Conservation (phyloP, 148 eudicot species). For the Euryodendron excelsum region DNA sequence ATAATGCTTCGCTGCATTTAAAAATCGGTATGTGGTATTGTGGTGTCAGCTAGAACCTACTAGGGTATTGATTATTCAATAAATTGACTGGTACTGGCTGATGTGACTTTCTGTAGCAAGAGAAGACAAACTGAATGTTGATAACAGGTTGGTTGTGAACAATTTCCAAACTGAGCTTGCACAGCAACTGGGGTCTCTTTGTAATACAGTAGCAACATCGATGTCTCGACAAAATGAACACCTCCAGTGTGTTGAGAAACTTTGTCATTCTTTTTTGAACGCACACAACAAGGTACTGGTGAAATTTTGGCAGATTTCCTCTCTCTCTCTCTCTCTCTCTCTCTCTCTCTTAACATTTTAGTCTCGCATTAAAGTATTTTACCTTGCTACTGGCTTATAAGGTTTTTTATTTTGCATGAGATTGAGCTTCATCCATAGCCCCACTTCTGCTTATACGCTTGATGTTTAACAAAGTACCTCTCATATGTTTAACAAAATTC, state of each 20-base stretch:
- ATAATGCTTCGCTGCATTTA: slow-evolving; percentile 55
- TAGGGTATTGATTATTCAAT: neutral
- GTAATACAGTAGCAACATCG: slow-evolving; percentile 54
- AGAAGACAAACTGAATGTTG: slow-evolving; percentile 75
- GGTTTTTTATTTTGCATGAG: neutral
- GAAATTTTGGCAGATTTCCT: neutral
- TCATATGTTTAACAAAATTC: slow-evolving; percentile 21
- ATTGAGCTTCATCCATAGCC: neutral
- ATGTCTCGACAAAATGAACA: slow-evolving; percentile 70
- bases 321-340: neutral
- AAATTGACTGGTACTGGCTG: slow-evolving; percentile 4
- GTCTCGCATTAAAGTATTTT: neutral
- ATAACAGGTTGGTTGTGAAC: slow-evolving; percentile 70
- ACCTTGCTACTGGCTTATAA: neutral
- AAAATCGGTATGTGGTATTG: slow-evolving; percentile 56
- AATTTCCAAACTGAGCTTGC: slow-evolving; percentile 61
- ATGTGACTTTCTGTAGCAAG: slow-evolving; percentile 49
- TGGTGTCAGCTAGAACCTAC: neutral
- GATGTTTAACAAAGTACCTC: neutral
- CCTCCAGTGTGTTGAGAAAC: slow-evolving; percentile 59
- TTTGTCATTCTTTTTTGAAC: slow-evolving; percentile 65
- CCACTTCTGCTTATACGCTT: neutral
- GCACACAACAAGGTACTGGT: slow-evolving; percentile 63
- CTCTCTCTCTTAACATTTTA: neutral
- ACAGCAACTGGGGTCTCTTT: slow-evolving; percentile 57